Evolutionary conservation across 78 protist genomes (phyloP).

Genomic region (Cavenderia fasciculata): DNA sequence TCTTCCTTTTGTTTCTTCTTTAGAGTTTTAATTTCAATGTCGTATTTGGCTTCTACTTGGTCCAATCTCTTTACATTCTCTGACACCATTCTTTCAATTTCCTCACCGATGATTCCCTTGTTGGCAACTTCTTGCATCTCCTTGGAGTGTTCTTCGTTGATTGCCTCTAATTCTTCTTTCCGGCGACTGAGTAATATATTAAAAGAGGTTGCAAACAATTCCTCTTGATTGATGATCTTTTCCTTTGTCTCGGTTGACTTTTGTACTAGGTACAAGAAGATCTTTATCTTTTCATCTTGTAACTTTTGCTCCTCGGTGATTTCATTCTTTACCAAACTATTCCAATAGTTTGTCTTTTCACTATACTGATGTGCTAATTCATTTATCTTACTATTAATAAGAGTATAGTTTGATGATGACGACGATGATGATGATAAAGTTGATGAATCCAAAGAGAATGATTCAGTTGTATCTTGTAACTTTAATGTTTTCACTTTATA

Average conservation of each 20-base stretch:
- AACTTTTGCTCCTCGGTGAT: slow-evolving; percentile 11
- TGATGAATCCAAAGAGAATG: no score
- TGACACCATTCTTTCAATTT: slow-evolving; percentile 26
- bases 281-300: slow-evolving; percentile 33
- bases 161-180: slow-evolving; percentile 29
- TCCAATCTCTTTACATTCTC: slow-evolving; percentile 22
- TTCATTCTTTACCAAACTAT: slow-evolving; percentile 17
- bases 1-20: slow-evolving; percentile 52
- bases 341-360: slow-evolving; percentile 53
- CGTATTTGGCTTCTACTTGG: slow-evolving; percentile 1
- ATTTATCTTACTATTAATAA: no score
- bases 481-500: no score
- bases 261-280: slow-evolving; percentile 38
- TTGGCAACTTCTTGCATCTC: slow-evolving; percentile 53
- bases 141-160: slow-evolving; percentile 48
- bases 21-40: slow-evolving; percentile 2
- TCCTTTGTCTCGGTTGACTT: slow-evolving; percentile 43
- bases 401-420: no score
- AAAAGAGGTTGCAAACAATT: slow-evolving; percentile 33
- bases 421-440: no score
- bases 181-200: slow-evolving; percentile 16
- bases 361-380: slow-evolving; percentile 26
- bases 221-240: slow-evolving; percentile 62
- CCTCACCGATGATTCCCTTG: neutral
- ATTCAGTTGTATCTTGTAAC: no score